Base-by-base conservation (phyloP, 2,329 filamentous ascomycete genomes). In the Beauveria sp. region DNA sequence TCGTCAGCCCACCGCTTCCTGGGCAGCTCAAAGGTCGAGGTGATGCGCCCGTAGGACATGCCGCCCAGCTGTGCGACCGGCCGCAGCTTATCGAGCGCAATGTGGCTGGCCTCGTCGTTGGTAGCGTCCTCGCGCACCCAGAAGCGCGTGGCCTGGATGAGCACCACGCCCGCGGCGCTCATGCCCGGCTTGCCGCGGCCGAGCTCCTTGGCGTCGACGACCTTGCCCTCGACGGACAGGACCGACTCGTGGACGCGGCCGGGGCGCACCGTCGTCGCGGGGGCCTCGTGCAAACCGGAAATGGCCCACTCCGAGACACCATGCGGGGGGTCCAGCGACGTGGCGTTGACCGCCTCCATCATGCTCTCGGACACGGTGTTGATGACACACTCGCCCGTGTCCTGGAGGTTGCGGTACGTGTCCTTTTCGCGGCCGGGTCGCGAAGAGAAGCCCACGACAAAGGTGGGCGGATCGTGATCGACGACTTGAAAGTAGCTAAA, bases 301-400 rank as follows among this genome's bases (percentile, higher is more conserved):
- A 91, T 74, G 0, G 81, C 79, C 90, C 90, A 96, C 73, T 96
- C 91, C 2, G 84, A 88, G 3, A 83, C 75, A 0, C 88, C 89
- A 63, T 86, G 86, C 0, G 91, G 91, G 0, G 89, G 83, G 71
- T 95, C 90, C 67, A 95, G 84, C 14, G 81, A 81, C 1, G 86
- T 84, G 14, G 85, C 82, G 70, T 95, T 96, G 28, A 90, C 91
- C 0, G 91, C 91, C 75, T 96, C 91, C 66, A 92, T 72, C 71
- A 87, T 93, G 70, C 87, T 84, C 74, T 95, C 90, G 2, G 82
- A 85, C 67, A 96, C 88, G 65, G 95, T 89, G 74, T 92, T 96
- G 73, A 96, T 86, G 46, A 84, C 82, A 72, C 89, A 92, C 75
- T 96, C 90, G 43, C 81, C 78, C 0, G 81, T 86, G 49, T 88